phyloP scores from a whole-genome alignment of 306 rosid genomes.

The Dryas octopetala region DNA sequence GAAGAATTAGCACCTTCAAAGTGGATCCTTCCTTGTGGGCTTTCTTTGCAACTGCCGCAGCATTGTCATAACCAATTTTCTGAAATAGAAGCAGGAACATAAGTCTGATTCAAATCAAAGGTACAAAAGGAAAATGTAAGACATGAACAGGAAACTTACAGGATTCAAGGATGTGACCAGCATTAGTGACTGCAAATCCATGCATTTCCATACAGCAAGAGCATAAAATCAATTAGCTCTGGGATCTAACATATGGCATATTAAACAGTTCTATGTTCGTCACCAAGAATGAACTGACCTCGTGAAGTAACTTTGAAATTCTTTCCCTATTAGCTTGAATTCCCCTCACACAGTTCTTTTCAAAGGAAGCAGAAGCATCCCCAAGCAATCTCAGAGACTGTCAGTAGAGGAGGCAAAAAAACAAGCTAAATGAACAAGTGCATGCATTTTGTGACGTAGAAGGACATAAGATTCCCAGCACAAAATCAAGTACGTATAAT shows the following conservation, averaged over 20 bases:
- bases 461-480: slow-evolving; percentile 12
- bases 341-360: slow-evolving; percentile 95
- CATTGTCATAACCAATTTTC: slow-evolving; percentile 99
- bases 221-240: slow-evolving; percentile 33
- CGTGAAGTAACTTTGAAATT: slow-evolving; percentile 84
- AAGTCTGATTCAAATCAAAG: slow-evolving; percentile 14
- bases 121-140: neutral
- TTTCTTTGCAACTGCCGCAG: slow-evolving; percentile 94
- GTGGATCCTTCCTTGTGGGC: slow-evolving; percentile 97
- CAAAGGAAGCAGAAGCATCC: slow-evolving; percentile 92
- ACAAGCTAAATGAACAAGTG: slow-evolving; percentile 4
- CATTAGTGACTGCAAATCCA: slow-evolving; percentile 82
- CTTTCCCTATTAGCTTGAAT: slow-evolving; percentile 92
- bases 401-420: slow-evolving; percentile 23
- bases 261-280: slow-evolving; percentile 5
- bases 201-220: slow-evolving; percentile 30
- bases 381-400: slow-evolving; percentile 94
- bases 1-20: slow-evolving; percentile 63
- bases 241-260: slow-evolving; percentile 20
- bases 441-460: slow-evolving; percentile 1
- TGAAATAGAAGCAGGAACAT: slow-evolving; percentile 34
- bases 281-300: slow-evolving; percentile 53
- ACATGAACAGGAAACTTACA: slow-evolving; percentile 48
- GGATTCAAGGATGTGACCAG: slow-evolving; percentile 94
- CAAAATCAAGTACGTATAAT: slow-evolving; percentile 22